Evolutionary conservation across 257 asterid genomes (phyloP).

Genomic region (Schizonepeta tenuifolia): DNA sequence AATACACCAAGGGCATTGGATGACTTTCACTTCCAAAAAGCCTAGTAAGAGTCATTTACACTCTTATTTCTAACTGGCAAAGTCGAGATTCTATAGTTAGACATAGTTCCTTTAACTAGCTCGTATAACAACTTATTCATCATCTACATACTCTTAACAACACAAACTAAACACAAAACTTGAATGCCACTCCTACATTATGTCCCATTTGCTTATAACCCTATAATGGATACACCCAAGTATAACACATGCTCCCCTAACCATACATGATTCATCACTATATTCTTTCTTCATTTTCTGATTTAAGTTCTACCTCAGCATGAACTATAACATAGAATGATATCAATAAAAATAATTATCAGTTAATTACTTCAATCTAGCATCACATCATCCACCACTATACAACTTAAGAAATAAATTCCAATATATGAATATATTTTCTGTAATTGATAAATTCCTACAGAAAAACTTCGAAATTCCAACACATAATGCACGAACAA

Average conservation of each 20-base stretch:
- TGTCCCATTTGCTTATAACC: background rate
- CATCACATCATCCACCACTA: background rate
- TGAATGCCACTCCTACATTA: background rate
- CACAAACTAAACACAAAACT: background rate
- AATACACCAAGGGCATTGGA: background rate
- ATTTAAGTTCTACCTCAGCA: background rate
- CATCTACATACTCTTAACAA: background rate
- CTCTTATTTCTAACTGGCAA: background rate
- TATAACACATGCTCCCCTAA: background rate
- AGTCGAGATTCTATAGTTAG: background rate
- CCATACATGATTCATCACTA: background rate
- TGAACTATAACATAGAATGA: background rate
- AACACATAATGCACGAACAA: constrained; percentile 6
- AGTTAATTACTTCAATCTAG: background rate
- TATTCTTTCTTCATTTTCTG: background rate
- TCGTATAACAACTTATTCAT: constrained; percentile 11
- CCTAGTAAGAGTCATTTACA: background rate
- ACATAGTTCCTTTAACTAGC: constrained; percentile 22
- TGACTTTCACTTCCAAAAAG: constrained; percentile 9
- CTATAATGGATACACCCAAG: background rate
- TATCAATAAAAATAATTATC: background rate
- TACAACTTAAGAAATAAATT: background rate
- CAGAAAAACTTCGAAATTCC: background rate
- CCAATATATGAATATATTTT: background rate
- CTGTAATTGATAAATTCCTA: background rate